Base-by-base conservation (phyloP, 352 stramenopile species). In the Globisporangium spinosum region DNA sequence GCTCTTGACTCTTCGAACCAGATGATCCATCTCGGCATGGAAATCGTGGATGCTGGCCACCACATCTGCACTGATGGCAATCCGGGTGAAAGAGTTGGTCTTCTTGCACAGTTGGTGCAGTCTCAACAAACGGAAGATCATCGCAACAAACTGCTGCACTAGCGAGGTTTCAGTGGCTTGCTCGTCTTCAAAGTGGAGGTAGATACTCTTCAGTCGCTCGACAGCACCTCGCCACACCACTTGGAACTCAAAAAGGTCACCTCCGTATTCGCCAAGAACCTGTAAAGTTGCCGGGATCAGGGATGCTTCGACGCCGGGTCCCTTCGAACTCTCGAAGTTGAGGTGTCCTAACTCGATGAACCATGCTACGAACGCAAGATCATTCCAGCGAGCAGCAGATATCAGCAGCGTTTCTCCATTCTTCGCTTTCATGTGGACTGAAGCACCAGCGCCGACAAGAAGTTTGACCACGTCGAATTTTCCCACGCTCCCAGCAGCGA, bases 21-120 rank as follows among this genome's bases (percentile, higher is more conserved):
- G n/a, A 23, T 49, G 38, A 58, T 65, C 45, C 32, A 65, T 58
- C 60, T 65, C 45, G 20, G 60, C 58, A 15, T 65, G 45, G 43
- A 65, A 65, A 15, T 65, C 60, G 13, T 65, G 45, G 17, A 65
- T 49, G 45, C 60, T 65, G 29, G 3, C 32, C 17, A 17, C 8
- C 32, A 65, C 23, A 34, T 27, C 8, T 3, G 60, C 27, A 43
- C 60, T 65, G 12, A 65, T 27, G 1, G 51, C 60, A 34, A 65
- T 34, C 7, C 45, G 60, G 1, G n/a, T 65, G 45, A 57, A 58
- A 58, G 13, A n/a, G 13, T 65, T 65, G 17, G 60, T 29, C 15
- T 51, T 35, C 13, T 5, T 56, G 45, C 60, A 65, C 23, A 56
- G 9, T 22, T 65, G 45, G 9, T 65, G n/a, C 3, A 65, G 43